These are phyloP conservation scores for Wickerhamiella hasegawae DNA, from an alignment of 805 yeast species.

Conservation along the genomic window DNA sequence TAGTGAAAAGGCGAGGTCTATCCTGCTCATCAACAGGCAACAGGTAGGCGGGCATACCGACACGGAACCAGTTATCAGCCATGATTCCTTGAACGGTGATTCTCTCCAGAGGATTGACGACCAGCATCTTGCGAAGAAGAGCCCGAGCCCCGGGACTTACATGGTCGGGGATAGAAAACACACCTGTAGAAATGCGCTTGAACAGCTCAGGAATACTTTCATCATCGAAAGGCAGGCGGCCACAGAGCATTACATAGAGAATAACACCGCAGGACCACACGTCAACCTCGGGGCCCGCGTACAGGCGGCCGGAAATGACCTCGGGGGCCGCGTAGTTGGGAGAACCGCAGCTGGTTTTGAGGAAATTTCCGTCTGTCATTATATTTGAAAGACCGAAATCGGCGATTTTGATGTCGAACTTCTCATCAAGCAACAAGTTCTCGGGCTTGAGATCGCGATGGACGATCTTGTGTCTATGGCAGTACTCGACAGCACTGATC, in stretches of 20 bases:
- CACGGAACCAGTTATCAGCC: slow-evolving; percentile 88
- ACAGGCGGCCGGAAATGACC: slow-evolving; percentile 82
- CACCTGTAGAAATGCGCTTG: slow-evolving; percentile 85
- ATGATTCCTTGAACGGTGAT: slow-evolving; percentile 83
- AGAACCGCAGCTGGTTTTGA: slow-evolving; percentile 89
- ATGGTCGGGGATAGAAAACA: slow-evolving; percentile 77
- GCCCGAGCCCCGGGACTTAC: slow-evolving; percentile 74
- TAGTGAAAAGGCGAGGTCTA: slow-evolving; percentile 13
- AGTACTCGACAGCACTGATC: slow-evolving; percentile 89
- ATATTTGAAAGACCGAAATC: slow-evolving; percentile 90
- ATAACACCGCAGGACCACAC: slow-evolving; percentile 98
- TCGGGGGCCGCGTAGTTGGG: slow-evolving; percentile 98
- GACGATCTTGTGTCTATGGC: slow-evolving; percentile 91
- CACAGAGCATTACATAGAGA: slow-evolving; percentile 87
- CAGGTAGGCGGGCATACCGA: slow-evolving; percentile 64
- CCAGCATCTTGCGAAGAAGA: slow-evolving; percentile 74
- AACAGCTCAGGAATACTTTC: slow-evolving; percentile 89
- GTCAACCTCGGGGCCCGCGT: slow-evolving; percentile 97
- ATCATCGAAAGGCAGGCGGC: slow-evolving; percentile 90
- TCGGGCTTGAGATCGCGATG: slow-evolving; percentile 96
- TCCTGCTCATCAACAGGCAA: slow-evolving; percentile 31
- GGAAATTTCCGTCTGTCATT: slow-evolving; percentile 94
- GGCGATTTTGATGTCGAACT: slow-evolving; percentile 84
- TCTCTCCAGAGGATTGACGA: slow-evolving; percentile 85
- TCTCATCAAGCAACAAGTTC: slow-evolving; percentile 74